These are phyloP conservation scores for Sarocladium strictum DNA, from an alignment of 2,329 filamentous ascomycete genomes.

Conservation along the genomic window DNA sequence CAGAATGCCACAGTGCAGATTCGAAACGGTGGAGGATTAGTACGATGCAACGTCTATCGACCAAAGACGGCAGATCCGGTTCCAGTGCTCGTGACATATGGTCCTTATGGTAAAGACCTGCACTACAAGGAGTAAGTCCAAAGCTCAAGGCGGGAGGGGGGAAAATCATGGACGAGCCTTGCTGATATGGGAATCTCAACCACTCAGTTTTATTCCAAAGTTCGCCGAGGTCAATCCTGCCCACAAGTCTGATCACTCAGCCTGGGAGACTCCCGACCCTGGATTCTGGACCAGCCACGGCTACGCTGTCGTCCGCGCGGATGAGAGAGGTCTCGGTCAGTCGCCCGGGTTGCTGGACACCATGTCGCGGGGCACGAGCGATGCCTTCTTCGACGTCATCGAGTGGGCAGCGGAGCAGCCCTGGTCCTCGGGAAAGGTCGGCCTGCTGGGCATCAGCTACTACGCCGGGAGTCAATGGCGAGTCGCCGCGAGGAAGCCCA, in stretches of 20 bases:
- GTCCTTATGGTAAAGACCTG: conserved; percentile 70
- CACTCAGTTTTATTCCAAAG: conserved; percentile 15
- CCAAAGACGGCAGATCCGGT: conserved; percentile 23
- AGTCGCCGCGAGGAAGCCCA: conserved; percentile 37
- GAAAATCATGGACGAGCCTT: no score
- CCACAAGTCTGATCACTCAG: conserved; percentile 47
- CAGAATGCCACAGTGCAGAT: conserved; percentile 29
- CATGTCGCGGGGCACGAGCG: conserved; percentile 41
- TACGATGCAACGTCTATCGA: conserved; percentile 33
- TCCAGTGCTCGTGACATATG: conserved; percentile 65
- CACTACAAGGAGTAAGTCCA: conserved; percentile 51
- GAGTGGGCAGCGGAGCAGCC: conserved; percentile 42
- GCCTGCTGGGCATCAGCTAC: conserved; percentile 40
- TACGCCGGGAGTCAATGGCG: conserved; percentile 40
- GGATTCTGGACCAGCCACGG: conserved; percentile 48
- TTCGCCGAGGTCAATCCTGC: conserved; percentile 46
- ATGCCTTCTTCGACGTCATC: conserved; percentile 42
- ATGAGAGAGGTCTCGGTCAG: conserved; percentile 43
- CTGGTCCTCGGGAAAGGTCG: conserved; percentile 42
- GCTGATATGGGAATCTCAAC: conserved; percentile 20
- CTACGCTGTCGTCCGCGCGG: conserved; percentile 49
- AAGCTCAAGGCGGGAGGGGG: no score
- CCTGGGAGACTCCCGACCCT: conserved; percentile 55
- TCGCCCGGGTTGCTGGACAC: conserved; percentile 40
- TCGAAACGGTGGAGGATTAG: conserved; percentile 22